These are phyloP conservation scores for Trichosanthes cucumerina DNA, from an alignment of 306 rosid genomes.

Conservation along the genomic window DNA sequence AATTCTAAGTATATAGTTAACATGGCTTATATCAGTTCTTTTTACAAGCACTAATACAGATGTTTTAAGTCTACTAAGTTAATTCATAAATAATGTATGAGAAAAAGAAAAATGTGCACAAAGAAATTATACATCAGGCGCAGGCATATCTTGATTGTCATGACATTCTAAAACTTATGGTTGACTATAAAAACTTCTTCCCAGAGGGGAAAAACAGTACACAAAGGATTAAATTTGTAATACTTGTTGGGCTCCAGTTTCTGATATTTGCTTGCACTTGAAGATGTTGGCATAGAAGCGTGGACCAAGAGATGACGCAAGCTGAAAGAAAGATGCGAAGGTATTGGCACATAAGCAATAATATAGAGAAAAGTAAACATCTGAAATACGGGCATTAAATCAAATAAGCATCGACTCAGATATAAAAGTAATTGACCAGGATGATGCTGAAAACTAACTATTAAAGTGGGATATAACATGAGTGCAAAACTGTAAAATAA, in stretches of 20 bases:
- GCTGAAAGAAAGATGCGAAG: constrained; percentile 38
- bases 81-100: not conserved
- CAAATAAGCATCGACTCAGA: not conserved
- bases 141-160: not conserved
- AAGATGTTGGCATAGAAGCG: constrained; percentile 89
- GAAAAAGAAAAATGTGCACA: not conserved
- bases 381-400: not conserved
- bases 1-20: not conserved
- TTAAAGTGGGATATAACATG: not conserved
- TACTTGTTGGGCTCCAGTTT: constrained; percentile 99
- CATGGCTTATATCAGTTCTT: not conserved
- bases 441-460: constrained; percentile 1
- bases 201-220: not conserved
- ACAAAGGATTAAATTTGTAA: not conserved
- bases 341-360: not conserved
- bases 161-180: not conserved
- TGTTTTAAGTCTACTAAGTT: not conserved
- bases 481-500: not conserved
- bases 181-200: not conserved
- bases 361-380: not conserved
- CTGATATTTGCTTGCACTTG: constrained; percentile 99
- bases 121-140: not conserved
- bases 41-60: not conserved
- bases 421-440: not conserved
- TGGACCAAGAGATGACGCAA: constrained; percentile 96